A percentile compares a stretch with the other conserved stretches of the same genome.
phyloP scores from a whole-genome alignment of 129 eudicot genomes.

The Centella asiatica region DNA sequence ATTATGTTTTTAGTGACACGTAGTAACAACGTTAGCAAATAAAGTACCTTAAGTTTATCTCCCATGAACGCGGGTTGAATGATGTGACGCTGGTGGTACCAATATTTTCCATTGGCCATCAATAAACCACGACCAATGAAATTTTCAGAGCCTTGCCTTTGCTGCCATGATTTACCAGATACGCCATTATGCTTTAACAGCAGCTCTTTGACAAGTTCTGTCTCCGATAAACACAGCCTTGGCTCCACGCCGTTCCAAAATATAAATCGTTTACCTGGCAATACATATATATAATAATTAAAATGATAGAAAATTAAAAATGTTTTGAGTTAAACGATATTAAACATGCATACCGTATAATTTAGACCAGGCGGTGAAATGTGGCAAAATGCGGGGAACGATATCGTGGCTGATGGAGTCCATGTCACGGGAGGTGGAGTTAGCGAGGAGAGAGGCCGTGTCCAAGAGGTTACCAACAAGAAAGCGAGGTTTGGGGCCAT shows the following conservation, averaged over 20 bases:
- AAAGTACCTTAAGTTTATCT: conserved; percentile 78
- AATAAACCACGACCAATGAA: conserved; percentile 77
- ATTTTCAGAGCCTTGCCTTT: conserved; percentile 81
- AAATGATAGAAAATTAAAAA: no score
- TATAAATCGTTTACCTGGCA: conserved; percentile 65
- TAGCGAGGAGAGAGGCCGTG: conserved; percentile 53
- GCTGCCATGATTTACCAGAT: conserved; percentile 90
- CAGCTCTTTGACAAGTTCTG: conserved; percentile 60
- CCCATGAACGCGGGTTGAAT: conserved; percentile 92
- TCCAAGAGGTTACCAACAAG: conserved; percentile 66
- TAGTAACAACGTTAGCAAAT: no score
- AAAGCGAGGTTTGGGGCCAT: conserved; percentile 78
- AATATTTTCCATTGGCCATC: conserved; percentile 88
- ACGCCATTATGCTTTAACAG: conserved; percentile 56
- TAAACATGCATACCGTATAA: conserved; percentile 36
- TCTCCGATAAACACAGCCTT: conserved; percentile 77
- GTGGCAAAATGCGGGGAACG: conserved; percentile 78
- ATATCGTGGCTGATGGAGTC: conserved; percentile 60
- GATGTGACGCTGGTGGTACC: conserved; percentile 89
- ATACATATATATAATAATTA: no score
- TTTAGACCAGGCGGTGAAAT: conserved; percentile 63
- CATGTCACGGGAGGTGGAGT: conserved; percentile 69
- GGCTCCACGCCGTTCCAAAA: conserved; percentile 95
- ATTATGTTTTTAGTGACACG: no score
- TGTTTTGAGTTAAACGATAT: no score